Percentiles rank a stretch among this genome's conserved stretches.
phyloP scores from a whole-genome alignment of 306 rosid genomes.

The Trichosanthes cucumerina region DNA sequence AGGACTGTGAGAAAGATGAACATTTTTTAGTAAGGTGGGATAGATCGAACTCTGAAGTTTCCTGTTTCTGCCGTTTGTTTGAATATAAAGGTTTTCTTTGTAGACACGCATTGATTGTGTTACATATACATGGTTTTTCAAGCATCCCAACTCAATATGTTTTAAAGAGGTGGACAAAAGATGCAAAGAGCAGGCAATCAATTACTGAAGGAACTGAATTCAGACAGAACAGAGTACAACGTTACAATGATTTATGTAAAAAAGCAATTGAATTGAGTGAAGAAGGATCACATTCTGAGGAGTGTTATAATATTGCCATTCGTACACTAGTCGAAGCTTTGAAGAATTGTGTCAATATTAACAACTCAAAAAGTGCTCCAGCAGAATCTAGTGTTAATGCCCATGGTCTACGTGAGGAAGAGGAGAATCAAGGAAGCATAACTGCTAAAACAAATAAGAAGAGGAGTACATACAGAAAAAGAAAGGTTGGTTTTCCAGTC shows the following conservation, averaged over 20 bases:
- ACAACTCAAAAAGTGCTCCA: constrained; percentile 38
- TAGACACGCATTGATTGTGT: constrained; percentile 75
- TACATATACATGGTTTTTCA: constrained; percentile 70
- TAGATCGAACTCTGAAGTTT: constrained; percentile 57
- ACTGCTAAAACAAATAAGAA: constrained; percentile 49
- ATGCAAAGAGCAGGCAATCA: constrained; percentile 50
- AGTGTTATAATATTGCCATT: constrained; percentile 48
- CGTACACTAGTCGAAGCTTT: constrained; percentile 60
- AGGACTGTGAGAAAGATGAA: constrained; percentile 75
- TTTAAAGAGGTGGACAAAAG: constrained; percentile 84
- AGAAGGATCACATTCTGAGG: constrained; percentile 86
- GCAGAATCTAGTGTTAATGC: constrained; percentile 43
- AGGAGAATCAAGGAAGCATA: constrained; percentile 42
- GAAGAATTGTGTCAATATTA: constrained; percentile 75
- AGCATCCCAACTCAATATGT: constrained; percentile 71
- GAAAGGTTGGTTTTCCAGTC: constrained; percentile 51
- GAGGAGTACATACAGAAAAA: constrained; percentile 56
- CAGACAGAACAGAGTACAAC: constrained; percentile 54
- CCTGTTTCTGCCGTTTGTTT: constrained; percentile 73
- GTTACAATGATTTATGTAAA: constrained; percentile 74
- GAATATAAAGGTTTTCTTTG: constrained; percentile 92
- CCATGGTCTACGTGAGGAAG: constrained; percentile 39
- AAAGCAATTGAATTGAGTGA: constrained; percentile 76
- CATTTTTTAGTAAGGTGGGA: constrained; percentile 59
- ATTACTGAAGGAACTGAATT: constrained; percentile 37